These are phyloP conservation scores for Penicillium sp. DNA, from an alignment of 2,329 filamentous ascomycete genomes.

Conservation along the genomic window DNA sequence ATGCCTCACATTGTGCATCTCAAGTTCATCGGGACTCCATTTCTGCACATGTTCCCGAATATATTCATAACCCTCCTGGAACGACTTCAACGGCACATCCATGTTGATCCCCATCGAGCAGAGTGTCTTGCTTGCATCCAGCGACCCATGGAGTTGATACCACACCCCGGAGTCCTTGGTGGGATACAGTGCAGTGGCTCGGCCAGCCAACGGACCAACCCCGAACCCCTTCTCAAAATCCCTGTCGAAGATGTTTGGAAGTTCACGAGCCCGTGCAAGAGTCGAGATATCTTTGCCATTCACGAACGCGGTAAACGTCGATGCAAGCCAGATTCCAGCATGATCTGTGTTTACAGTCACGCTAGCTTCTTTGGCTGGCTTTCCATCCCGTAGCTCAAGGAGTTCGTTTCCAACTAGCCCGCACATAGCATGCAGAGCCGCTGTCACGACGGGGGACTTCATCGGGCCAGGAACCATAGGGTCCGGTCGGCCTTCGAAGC, in stretches of 20 bases:
- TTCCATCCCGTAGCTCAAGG: slow-evolving; percentile 26
- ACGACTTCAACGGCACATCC: slow-evolving; percentile 11
- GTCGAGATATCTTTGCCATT: slow-evolving; percentile 38
- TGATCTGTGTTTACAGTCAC: slow-evolving; percentile 52
- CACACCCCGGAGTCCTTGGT: slow-evolving; percentile 49
- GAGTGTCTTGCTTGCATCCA: slow-evolving; percentile 47
- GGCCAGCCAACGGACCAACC: slow-evolving; percentile 37
- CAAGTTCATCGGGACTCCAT: slow-evolving; percentile 45
- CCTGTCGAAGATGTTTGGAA: slow-evolving; percentile 31
- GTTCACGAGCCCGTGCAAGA: slow-evolving; percentile 31
- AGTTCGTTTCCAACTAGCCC: slow-evolving; percentile 47
- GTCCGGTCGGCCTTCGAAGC: slow-evolving; percentile 42
- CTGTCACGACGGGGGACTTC: slow-evolving; percentile 45
- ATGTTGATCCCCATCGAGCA: slow-evolving; percentile 49
- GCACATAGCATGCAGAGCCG: slow-evolving; percentile 47
- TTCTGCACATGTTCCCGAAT: slow-evolving; percentile 32
- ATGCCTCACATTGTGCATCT: slow-evolving; percentile 43
- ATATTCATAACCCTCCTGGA: slow-evolving; percentile 23
- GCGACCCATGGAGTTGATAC: slow-evolving; percentile 55
- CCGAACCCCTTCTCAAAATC: slow-evolving; percentile 45
- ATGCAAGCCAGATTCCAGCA: slow-evolving; percentile 48
- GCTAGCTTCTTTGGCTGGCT: slow-evolving; percentile 4
- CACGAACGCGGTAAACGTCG: slow-evolving; percentile 40
- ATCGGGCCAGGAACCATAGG: slow-evolving; percentile 48
- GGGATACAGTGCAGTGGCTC: slow-evolving; percentile 50